phyloP scores from a whole-genome alignment of 164 flowering plant species.

The Berberis vulgaris region DNA sequence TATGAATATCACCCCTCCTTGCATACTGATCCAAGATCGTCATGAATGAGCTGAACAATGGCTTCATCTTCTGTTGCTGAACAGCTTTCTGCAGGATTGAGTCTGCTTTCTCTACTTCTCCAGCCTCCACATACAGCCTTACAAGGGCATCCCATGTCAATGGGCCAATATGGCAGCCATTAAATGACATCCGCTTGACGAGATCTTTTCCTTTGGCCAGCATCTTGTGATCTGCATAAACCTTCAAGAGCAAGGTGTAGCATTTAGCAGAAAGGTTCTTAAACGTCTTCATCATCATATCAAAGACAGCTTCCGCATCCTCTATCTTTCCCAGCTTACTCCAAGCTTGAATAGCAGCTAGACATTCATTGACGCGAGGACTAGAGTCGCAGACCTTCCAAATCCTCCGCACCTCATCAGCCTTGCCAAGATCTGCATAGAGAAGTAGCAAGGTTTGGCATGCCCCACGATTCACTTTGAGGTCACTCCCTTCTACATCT shows the following conservation, averaged over 20 bases:
- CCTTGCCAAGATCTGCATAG: slow-evolving; percentile 60
- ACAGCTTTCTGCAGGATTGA: slow-evolving; percentile 57
- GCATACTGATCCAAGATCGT: slow-evolving; percentile 57
- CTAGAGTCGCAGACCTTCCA: slow-evolving; percentile 55
- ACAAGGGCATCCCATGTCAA: slow-evolving; percentile 66
- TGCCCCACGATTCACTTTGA: slow-evolving; percentile 33
- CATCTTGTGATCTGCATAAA: slow-evolving; percentile 59
- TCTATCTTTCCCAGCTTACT: slow-evolving; percentile 58
- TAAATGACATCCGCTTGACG: slow-evolving; percentile 50
- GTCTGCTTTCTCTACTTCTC: slow-evolving; percentile 84
- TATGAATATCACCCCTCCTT: slow-evolving; percentile 69
- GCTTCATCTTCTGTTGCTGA: slow-evolving; percentile 34
- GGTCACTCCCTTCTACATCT: slow-evolving; percentile 59
- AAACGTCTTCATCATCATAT: slow-evolving; percentile 26
- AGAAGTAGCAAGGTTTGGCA: slow-evolving; percentile 43
- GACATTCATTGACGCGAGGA: slow-evolving; percentile 33
- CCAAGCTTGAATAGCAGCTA: slow-evolving; percentile 73
- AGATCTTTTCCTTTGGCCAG: slow-evolving; percentile 63
- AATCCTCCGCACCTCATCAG: slow-evolving; percentile 52
- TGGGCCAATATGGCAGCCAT: slow-evolving; percentile 49
- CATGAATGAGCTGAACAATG: slow-evolving; percentile 42
- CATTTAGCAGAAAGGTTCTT: slow-evolving; percentile 32
- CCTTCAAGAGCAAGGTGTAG: slow-evolving; percentile 42
- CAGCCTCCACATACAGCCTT: slow-evolving; percentile 66
- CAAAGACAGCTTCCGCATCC: slow-evolving; percentile 72